phyloP scores from a whole-genome alignment of 208 protist species.

The Herpetomonas samuelpessoai region DNA sequence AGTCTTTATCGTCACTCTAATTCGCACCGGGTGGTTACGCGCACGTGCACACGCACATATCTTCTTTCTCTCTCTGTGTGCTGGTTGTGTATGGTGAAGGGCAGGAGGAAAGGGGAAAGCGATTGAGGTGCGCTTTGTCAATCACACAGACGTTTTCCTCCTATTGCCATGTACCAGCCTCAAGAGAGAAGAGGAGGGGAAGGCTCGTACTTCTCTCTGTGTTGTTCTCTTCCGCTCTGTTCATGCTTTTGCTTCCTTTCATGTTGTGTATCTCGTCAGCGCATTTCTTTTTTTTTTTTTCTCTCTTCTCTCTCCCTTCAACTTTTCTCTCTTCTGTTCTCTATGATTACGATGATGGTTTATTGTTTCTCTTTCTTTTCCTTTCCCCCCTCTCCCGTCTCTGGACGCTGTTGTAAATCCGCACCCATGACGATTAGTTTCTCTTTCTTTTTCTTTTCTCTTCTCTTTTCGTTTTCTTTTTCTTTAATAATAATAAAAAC shows the following conservation, averaged over 20 bases:
- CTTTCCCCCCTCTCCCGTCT: neutral
- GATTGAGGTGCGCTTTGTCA: too few species aligned
- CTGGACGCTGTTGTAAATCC: neutral
- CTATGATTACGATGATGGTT: constrained; percentile 10
- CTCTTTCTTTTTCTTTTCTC: constrained; percentile 14
- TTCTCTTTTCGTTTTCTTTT: constrained; percentile 17
- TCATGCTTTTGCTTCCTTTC: constrained; percentile 10
- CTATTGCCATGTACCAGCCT: neutral
- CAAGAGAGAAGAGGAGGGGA: too few species aligned
- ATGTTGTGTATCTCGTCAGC: constrained; percentile 1
- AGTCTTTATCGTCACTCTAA: too few species aligned
- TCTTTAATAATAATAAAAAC: constrained; percentile 17
- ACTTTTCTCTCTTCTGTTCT: constrained; percentile 9
- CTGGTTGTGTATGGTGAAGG: too few species aligned
- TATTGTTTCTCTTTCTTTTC: constrained; percentile 9
- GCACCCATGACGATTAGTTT: neutral
- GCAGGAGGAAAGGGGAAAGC: too few species aligned
- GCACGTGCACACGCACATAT: too few species aligned
- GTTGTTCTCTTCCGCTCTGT: constrained; percentile 14
- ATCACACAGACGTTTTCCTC: neutral
- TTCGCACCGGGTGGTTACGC: too few species aligned
- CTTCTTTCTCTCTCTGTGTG: too few species aligned
- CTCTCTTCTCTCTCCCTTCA: constrained; percentile 10
- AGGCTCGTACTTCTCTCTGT: constrained; percentile 4
- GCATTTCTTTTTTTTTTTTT: constrained; percentile 7